Evolutionary conservation across 805 yeast species (phyloP), one percentile per base, ranked within the genome.

Genomic region (Cyberlindnera japonica): DNA sequence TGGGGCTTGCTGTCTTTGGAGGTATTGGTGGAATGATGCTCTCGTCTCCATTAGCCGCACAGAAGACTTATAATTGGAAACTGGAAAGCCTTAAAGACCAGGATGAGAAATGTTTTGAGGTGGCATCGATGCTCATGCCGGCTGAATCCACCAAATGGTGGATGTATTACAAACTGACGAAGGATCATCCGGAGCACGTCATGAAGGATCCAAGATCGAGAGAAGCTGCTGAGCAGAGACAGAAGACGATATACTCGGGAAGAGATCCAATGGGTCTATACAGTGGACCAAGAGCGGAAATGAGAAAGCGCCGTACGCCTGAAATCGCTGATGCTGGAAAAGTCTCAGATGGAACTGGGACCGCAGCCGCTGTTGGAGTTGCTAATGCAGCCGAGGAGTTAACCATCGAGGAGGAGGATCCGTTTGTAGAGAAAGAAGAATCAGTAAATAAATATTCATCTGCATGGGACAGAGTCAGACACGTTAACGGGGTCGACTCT

Each of bases 131-230:
- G 17, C 43, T 68, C 15, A 54, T 56, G 21, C 58, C 60, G 10
- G 61, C 59, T 0, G 59, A 62, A 31, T 55, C 70, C 5, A 51
- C 67, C 2, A 62, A 55, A 53, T 75, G 79, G 79, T 63, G 72
- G 29, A 51, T 68, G 18, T 82, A 82, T 56, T 81, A 74, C 55
- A 62, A 67, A 35, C 58, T 67, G 43, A 71, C 84, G 0, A 63
- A 69, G 27, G 65, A 66, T 14, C 74, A 81, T 49, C 78, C 81
- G 0, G 68, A 66, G 16, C 67, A 67, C 35, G 64, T 74, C 27
- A 59, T 81, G 48, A 73, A 72, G 40, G 82, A 81, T 51, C 89
- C 89, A 6, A 62, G 70, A 50, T 51, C 54, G 0, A 50, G 61
- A 47, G 57, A 67, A 24, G 57, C 63, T 11, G 63, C 55, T 4